Conservation (phyloP, 2,329 filamentous ascomycete species). For the Phoma sp. region DNA sequence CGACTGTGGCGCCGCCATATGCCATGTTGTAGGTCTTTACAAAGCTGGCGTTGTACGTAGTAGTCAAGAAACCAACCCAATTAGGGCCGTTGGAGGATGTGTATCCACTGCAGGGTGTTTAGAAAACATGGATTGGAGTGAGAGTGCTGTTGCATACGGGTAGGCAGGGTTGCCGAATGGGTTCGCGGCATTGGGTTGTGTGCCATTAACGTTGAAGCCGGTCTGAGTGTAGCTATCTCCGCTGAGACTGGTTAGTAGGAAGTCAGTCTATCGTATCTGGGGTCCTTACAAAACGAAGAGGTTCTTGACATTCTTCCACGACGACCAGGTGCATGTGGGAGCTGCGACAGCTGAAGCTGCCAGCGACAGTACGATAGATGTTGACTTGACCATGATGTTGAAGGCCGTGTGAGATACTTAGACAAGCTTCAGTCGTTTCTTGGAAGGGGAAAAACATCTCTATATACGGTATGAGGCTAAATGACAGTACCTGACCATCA, state of each 20-base stretch:
- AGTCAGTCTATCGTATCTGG: too few relatives aligned
- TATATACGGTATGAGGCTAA: constrained; percentile 18
- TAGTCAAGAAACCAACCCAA: constrained; percentile 59
- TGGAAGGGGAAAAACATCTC: neutral
- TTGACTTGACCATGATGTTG: constrained; percentile 31
- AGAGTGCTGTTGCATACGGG: constrained; percentile 39
- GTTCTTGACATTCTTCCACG: constrained; percentile 43
- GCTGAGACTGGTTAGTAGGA: constrained; percentile 38
- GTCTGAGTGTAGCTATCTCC: constrained; percentile 68
- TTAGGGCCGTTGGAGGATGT: constrained; percentile 58
- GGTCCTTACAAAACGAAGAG: constrained; percentile 41
- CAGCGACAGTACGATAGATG: constrained; percentile 29
- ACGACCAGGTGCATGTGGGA: constrained; percentile 36
- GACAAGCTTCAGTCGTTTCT: neutral
- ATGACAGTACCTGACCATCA: constrained; percentile 16
- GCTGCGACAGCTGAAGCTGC: constrained; percentile 29
- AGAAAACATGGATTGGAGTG: neutral
- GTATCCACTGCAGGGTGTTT: constrained; percentile 32
- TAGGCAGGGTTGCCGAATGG: constrained; percentile 68
- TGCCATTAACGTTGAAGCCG: constrained; percentile 61
- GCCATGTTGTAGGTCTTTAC: constrained; percentile 61
- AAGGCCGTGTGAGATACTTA: neutral
- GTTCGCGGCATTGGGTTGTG: constrained; percentile 60
- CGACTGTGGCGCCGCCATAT: constrained; percentile 54
- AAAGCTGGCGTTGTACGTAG: constrained; percentile 49